Evolutionary conservation across 1,284 basidiomycete species (phyloP), one percentile per base, ranked within the genome.

Genomic region (Trichosporon asahii): DNA sequence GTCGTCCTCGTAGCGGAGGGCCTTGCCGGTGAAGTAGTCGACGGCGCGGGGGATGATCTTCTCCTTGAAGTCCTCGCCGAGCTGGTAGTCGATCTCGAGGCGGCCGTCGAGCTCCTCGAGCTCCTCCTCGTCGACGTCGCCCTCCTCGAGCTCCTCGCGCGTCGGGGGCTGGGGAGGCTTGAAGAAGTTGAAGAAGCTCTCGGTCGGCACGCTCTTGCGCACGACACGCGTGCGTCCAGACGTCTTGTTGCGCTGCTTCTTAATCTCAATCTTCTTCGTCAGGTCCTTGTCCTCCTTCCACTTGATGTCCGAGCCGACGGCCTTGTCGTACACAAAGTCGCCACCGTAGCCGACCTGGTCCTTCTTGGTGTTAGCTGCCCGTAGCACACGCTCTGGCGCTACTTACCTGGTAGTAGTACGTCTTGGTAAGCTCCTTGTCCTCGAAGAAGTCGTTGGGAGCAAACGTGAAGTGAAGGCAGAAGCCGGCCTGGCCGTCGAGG

Each of bases 261-360:
- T 98, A 83, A 98, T 95, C 86, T 98, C 96, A 77, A 94, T 91
- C 86, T 94, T 93, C 86, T 95, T 95, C 68, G 95, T 98, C 71
- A 98, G 87, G 85, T 99, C 94, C 86, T 96, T 96, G 78, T 97
- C 96, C 83, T 94, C 94, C 86, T 96, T 97, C 96, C 96, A 98
- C 82, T 91, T 90, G 85, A 99, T 95, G 80, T 90, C 88, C 70
- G 90, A 90, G 21, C 95, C 95, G 79, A 92, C 89, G 68, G 95
- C 94, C 75, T 89, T 90, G 86, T 97, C 94, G 84, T 96, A 98
- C 68, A 96, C 90, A 79, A 96, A 95, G 85, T 98, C 95, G 76
- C 95, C 95, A 37, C 90, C 88, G 85, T 95, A 96, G 33, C 93
- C 94, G 63, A 97, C 91, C 83, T 95, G 91, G 77, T 93, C 89